Conservation (phyloP, 2,329 filamentous ascomycete genomes). For the Fusarium liriodendri region DNA sequence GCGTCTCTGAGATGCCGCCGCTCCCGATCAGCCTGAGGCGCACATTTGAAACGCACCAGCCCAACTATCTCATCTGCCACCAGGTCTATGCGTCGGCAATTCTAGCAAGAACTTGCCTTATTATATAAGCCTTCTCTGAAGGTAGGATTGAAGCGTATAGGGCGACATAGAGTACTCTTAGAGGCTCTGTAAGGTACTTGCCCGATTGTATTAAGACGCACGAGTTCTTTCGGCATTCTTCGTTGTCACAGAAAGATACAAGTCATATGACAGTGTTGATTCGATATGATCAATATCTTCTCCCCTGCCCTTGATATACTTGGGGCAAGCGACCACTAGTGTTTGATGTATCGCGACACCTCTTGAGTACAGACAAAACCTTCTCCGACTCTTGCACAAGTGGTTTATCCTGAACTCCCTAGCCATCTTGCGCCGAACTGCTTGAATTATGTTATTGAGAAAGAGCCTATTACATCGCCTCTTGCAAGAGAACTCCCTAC, state of each 20-base stretch:
- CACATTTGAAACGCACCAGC: neutral
- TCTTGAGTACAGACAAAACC: conserved; percentile 1
- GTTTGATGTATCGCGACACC: neutral
- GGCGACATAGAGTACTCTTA: neutral
- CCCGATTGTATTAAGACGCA: neutral
- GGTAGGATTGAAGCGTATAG: neutral
- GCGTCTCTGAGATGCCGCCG: neutral
- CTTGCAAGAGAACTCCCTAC: conserved; percentile 20
- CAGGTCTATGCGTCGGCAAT: neutral
- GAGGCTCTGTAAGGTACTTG: neutral
- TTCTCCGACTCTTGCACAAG: conserved; percentile 5
- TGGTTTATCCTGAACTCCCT: conserved; percentile 13
- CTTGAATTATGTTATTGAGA: conserved; percentile 21
- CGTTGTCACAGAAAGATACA: neutral
- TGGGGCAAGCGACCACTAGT: neutral
- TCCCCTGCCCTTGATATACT: neutral
- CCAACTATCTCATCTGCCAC: neutral
- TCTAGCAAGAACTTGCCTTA: neutral
- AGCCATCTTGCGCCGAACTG: conserved; percentile 10
- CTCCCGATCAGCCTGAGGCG: neutral
- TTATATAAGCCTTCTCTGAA: neutral
- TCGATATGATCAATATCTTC: neutral
- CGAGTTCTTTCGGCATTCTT: neutral
- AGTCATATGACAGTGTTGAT: neutral
- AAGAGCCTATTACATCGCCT: conserved; percentile 20